Base-by-base conservation (phyloP, 345 rosid species). In the Aethionema arabicum region DNA sequence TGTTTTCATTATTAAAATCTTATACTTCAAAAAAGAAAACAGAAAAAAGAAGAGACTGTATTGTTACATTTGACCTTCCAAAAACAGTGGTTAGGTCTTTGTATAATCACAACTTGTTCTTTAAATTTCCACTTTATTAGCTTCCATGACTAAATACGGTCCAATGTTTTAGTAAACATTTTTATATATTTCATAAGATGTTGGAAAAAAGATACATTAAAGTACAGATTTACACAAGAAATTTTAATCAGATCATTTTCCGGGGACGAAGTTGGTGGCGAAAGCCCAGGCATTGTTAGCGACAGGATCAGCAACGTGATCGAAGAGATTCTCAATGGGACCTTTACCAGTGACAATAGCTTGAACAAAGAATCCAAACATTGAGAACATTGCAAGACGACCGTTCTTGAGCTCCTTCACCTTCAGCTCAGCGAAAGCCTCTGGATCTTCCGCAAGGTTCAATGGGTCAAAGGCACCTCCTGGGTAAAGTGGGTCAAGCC, bases 301-400 rank as follows among this genome's bases (percentile, higher is more conserved):
- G 3, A 68, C 79, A 52, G 84, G 82, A 62, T 77, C 77, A 2
- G 78, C 77, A 27, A 82, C 41, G 31, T 74, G 81, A 55, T 74
- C 79, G 3, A 59, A 65, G 49, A 75, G 72, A 67, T 79, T 75
- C 72, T 77, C 82, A 0, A 75, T 57, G 0, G 80, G 78, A 37
- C 77, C 82, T 66, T 79, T 77, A 4, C 76, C 77, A 0, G 87
- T 82, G 11, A 76, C 80, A 63, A 73, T 77, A 4, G 82, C 86
- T 64, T 72, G 84, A 7, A 79, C 82, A 32, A 74, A 77, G 76
- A 82, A 79, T 27, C 83, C 80, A 45, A 77, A 82, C 82, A 75
- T 77, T 0, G 79, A 79, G 74, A 79, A 79, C 79, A 77, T 75
- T 3, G 86, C 77, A 36, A 71, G 76, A 35, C 80, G 60, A 7